phyloP scores from a whole-genome alignment of 1,139 yeast species.

The Kluyveromyces sp. region DNA sequence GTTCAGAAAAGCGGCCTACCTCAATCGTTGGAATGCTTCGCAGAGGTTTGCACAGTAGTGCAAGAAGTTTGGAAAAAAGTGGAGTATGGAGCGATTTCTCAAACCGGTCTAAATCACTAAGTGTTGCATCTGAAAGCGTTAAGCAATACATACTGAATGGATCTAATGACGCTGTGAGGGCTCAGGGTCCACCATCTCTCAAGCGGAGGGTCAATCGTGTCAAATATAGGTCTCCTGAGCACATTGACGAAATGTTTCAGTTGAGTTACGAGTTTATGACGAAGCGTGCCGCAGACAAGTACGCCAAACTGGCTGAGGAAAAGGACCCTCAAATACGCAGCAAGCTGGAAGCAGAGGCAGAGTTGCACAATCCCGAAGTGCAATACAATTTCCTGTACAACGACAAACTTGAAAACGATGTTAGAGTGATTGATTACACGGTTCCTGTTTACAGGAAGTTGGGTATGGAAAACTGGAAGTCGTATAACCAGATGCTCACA shows the following conservation, averaged over 20 bases:
- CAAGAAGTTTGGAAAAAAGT: conserved; percentile 8
- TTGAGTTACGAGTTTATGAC: conserved; percentile 58
- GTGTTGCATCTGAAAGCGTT: conserved; percentile 14
- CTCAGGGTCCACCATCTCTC: conserved; percentile 39
- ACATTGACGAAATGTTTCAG: conserved; percentile 66
- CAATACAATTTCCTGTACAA: conserved; percentile 51
- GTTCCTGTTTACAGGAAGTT: conserved; percentile 74
- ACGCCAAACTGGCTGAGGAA: conserved; percentile 19
- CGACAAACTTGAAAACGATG: conserved; percentile 33
- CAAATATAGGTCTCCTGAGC: conserved; percentile 60
- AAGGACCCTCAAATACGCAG: conserved; percentile 28
- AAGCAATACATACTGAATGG: conserved; percentile 23
- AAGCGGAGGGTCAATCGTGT: conserved; percentile 38
- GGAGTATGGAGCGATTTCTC: conserved; percentile 23
- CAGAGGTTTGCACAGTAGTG: conserved; percentile 16
- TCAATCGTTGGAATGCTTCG: conserved; percentile 13
- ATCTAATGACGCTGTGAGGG: conserved; percentile 3
- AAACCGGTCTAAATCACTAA: conserved; percentile 19
- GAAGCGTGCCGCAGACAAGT: conserved; percentile 34
- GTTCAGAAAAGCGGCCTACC: not conserved
- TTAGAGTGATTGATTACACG: conserved; percentile 51
- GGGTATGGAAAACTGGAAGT: conserved; percentile 66
- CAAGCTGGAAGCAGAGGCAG: conserved; percentile 45
- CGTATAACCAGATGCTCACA: conserved; percentile 39
- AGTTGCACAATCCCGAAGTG: conserved; percentile 75